Base-by-base conservation (phyloP, 345 rosid genomes). In the Sonneratia caseolaris region DNA sequence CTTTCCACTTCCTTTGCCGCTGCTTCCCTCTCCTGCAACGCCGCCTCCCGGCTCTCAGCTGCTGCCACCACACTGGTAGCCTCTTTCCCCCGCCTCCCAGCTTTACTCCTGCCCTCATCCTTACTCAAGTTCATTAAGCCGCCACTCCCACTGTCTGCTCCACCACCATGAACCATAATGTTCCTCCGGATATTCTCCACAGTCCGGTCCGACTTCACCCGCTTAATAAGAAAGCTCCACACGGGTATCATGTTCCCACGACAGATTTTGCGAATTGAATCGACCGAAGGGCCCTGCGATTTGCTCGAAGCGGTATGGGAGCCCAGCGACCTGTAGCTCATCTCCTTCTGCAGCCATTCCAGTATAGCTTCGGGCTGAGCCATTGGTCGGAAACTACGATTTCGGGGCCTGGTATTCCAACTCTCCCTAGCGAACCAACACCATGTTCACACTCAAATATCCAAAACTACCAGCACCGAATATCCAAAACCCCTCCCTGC, bases 341-440 rank as follows among this genome's bases (percentile, higher is more conserved):
- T 91, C 76, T 93, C 98, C 81, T 87, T 91, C 68, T 88, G 91
- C 55, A 91, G 77, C 98, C 96, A 93, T 75, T 89, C 93, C 51
- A 86, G 68, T 43, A 91, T 91, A 36, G 83, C 92, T 77, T 91
- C 93, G 37, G 97, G 89, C 67, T 88, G 88, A 68, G 84, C 89
- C 66, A 62, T 62, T 27, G 64, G 66, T 62, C 66, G 37, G 66
- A 35, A 14, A 11, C 37, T 35, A 27, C 66, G 27, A 62, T 35
- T 2, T 62, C 37, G 2, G 38, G 32, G 8, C 37, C 27, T 22
- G 32, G 35, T 57, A 5, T 12, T 57, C 4, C 64, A 57, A n/a
- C 64, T 57, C 66, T 35, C 37, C 64, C 64, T 57, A 24, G 22
- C 35, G 32, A n/a, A 53, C 57, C 5, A 3, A 16, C 21, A 53